Evolutionary conservation across 805 yeast species (phyloP), one percentile per base, ranked within the genome.

Genomic region (Candida nitratophila): DNA sequence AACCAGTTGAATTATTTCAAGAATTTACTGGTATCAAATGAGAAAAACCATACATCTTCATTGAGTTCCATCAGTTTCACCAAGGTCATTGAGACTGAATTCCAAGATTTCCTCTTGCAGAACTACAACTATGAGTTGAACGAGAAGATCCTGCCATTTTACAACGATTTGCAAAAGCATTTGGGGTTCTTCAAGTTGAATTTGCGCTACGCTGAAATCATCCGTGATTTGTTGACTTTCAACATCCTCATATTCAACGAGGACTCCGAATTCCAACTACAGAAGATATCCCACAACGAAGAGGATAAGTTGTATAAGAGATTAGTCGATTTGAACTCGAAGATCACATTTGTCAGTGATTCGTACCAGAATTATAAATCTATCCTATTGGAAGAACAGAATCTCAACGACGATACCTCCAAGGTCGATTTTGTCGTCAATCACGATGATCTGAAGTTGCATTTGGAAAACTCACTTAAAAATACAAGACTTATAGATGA

Each of bases 71-170:
- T 32, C 3, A 9, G 19, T 17, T 40, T 40, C 31, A 14, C 6
- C 2, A 40, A 33, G n/a, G 9, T 40, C 3, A 26, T 40, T 4
- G 19, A 40, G 8, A 4, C 19, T 5, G 38, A 40, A 10, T 40
- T 32, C 16, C 30, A 30, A 30, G 29, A 30, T 3, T 40, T 40
- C 22, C 17, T 37, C 6, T 14, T 6, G 3, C 5, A 17, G n/a
- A 30, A 20, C n/a, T 40, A 24, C 17, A 22, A 32, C 16, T 12
- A 19, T 16, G 24, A 16, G n/a, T 10, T 40, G 9, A 33, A 22
- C 20, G 30, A 32, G 9, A 40, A 40, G 22, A 40, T 40, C 16
- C 11, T 40, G 14, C 38, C 37, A 5, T 40, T 40, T 22, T 32
- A 12, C 10, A 27, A 20, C 6, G 33, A 40, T 32, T 33, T 40